phyloP scores from a whole-genome alignment of 208 protist genomes.

The Leishmania amazonensis region DNA sequence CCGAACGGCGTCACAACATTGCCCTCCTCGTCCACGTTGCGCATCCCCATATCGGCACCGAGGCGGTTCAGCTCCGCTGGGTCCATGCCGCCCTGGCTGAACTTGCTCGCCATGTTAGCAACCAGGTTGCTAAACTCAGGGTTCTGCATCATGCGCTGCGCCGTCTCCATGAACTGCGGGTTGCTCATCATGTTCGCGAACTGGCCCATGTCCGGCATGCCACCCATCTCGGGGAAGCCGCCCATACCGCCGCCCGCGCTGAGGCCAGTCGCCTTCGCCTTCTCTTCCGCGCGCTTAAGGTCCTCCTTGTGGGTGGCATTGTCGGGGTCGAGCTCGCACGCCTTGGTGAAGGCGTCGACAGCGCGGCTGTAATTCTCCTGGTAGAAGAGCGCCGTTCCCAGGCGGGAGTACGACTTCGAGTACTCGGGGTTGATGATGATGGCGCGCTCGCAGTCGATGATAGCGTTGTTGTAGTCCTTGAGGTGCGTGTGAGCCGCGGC shows the following conservation, averaged over 20 bases:
- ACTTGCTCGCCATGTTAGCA: slow-evolving; percentile 76
- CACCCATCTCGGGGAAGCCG: slow-evolving; percentile 49
- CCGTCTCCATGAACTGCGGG: slow-evolving; percentile 91
- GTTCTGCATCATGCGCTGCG: slow-evolving; percentile 90
- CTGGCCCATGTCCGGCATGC: slow-evolving; percentile 81
- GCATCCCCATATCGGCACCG: slow-evolving; percentile 40
- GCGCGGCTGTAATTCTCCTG: slow-evolving; percentile 84
- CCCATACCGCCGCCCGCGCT: slow-evolving; percentile 29
- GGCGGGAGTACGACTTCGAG: slow-evolving; percentile 90
- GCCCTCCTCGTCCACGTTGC: slow-evolving; percentile 55
- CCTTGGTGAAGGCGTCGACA: slow-evolving; percentile 90
- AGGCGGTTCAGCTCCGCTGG: slow-evolving; percentile 57
- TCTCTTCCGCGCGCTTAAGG: slow-evolving; percentile 88
- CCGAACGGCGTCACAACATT: slow-evolving; percentile 84
- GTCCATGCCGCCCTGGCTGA: slow-evolving; percentile 54
- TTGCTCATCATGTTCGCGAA: slow-evolving; percentile 89
- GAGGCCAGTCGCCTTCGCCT: slow-evolving; percentile 44
- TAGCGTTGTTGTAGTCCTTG: slow-evolving; percentile 87
- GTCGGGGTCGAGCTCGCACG: slow-evolving; percentile 90
- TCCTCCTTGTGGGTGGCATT: slow-evolving; percentile 93
- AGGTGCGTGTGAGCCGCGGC: slow-evolving; percentile 92
- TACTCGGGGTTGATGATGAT: slow-evolving; percentile 87
- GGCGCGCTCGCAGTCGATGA: slow-evolving; percentile 91
- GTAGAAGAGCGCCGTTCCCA: slow-evolving; percentile 91
- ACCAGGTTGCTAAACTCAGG: slow-evolving; percentile 88